Evolutionary conservation across 1,139 yeast genomes (phyloP), one percentile per base, ranked within the genome.

Genomic region (Yamadazyma taylorii): DNA sequence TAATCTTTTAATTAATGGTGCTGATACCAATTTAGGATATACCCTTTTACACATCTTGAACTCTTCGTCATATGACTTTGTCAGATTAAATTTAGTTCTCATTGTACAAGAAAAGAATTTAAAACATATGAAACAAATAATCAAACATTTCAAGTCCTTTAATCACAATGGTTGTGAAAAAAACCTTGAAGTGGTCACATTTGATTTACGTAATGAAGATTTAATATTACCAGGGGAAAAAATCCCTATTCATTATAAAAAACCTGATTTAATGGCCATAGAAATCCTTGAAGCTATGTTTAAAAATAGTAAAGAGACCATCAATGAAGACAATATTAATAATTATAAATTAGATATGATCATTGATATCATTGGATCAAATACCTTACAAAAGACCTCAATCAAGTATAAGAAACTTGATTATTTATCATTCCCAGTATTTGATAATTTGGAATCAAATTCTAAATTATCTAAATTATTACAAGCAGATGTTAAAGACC

Each of bases 1-100:
- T 10, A 64, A 58, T 33, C 49, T 71, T 8, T 52, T 71, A 32
- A 66, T 71, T 36, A 69, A 71, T 47, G 77, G 77, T 10, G 77
- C 66, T 4, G 75, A 71, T 42, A 68, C 76, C 6, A 55, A 58
- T 35, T 47, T 69, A 24, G 75, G 73, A 0, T 49, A 52, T 34
- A 69, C 73, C 1, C 37, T 71, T 6, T 43, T 66, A 4, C 76
- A 71, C 43, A 27, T 63, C 3, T 43, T 66, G 33, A 48, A 52
- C 34, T 56, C 67, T 11, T 45, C 60, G 8, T 32, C 51, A 6
- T 66, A 63, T 45, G 31, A 36, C 9, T 51, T 66, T 40, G 48
- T 48, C n/a, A 42, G 39, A 30, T 40, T 56, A 29, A 64, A 64
- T 35, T 42, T 70, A 34, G 56, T 69, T 3, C 50, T 69, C 39